Conservation (phyloP, 1,284 basidiomycete species). For the Peniophora sp. region DNA sequence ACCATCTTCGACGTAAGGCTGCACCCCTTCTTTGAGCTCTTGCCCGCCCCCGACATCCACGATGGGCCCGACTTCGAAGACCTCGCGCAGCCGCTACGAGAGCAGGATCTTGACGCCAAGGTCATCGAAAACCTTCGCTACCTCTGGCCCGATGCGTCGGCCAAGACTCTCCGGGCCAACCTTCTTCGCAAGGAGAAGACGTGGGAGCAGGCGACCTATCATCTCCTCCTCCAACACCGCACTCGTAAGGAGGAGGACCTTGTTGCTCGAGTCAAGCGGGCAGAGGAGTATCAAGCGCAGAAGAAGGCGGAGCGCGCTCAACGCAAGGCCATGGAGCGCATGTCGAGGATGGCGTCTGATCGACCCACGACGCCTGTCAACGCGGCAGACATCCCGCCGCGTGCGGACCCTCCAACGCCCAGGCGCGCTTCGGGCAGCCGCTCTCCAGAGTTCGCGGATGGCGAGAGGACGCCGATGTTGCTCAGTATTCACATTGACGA, state of each 20-base stretch:
- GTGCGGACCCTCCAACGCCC: conserved; percentile 11
- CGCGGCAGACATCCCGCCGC: conserved; percentile 7
- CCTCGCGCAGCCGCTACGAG: conserved; percentile 60
- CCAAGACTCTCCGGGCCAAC: conserved; percentile 64
- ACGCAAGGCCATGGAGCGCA: conserved; percentile 3
- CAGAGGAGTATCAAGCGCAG: conserved; percentile 24
- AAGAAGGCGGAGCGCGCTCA: conserved; percentile 7
- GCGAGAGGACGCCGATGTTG: conserved; percentile 4
- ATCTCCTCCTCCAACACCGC: conserved; percentile 70
- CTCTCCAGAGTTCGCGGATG: conserved; percentile 4
- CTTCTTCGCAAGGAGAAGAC: conserved; percentile 62
- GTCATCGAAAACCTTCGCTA: conserved; percentile 89
- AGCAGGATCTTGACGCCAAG: conserved; percentile 73
- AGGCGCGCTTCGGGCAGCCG: conserved; percentile 8
- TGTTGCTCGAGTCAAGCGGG: conserved; percentile 60
- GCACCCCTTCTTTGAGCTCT: conserved; percentile 85
- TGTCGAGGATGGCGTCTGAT: not conserved
- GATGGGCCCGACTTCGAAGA: conserved; percentile 60
- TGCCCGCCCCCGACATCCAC: conserved; percentile 44
- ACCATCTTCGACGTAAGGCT: conserved; percentile 80
- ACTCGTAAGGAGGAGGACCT: conserved; percentile 49
- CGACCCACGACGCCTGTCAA: not conserved
- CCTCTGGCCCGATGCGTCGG: conserved; percentile 77
- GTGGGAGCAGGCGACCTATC: conserved; percentile 93
- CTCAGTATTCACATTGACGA: not conserved